phyloP scores from a whole-genome alignment of 1,284 basidiomycete genomes.

The Spongiforma sp. region DNA sequence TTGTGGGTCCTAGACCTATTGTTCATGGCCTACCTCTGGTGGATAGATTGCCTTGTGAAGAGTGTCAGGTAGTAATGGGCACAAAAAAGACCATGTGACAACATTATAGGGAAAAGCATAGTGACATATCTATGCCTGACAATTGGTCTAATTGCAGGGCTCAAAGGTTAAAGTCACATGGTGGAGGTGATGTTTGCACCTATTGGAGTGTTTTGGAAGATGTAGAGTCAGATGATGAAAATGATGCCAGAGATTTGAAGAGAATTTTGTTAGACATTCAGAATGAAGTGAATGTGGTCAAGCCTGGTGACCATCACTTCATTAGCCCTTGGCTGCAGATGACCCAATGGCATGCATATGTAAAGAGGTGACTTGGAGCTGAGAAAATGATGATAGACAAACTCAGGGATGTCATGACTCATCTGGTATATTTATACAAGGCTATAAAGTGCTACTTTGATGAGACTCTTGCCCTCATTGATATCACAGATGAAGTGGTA shows the following conservation, averaged over 20 bases:
- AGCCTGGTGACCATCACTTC: background rate
- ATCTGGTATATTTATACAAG: background rate
- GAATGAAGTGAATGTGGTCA: background rate
- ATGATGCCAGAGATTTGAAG: no score
- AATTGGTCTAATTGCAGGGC: background rate
- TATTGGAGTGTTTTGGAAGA: background rate
- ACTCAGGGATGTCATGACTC: accelerated
- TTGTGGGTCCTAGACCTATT: background rate
- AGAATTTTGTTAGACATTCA: background rate
- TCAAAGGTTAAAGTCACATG: background rate
- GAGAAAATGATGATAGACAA: no score
- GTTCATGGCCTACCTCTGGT: background rate
- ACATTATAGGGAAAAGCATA: background rate
- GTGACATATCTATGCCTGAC: accelerated
- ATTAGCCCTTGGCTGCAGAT: slow-evolving; percentile 13
- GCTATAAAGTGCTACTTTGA: slow-evolving; percentile 1
- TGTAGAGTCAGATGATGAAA: no score
- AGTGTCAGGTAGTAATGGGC: background rate
- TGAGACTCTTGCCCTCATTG: background rate
- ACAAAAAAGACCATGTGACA: background rate
- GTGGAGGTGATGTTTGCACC: background rate
- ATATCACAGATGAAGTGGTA: slow-evolving; percentile 7
- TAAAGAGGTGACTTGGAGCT: background rate
- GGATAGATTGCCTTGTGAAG: background rate
- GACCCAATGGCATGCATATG: slow-evolving; percentile 11